phyloP scores from a whole-genome alignment of 1,139 yeast species.

The Candida gigantensis region DNA sequence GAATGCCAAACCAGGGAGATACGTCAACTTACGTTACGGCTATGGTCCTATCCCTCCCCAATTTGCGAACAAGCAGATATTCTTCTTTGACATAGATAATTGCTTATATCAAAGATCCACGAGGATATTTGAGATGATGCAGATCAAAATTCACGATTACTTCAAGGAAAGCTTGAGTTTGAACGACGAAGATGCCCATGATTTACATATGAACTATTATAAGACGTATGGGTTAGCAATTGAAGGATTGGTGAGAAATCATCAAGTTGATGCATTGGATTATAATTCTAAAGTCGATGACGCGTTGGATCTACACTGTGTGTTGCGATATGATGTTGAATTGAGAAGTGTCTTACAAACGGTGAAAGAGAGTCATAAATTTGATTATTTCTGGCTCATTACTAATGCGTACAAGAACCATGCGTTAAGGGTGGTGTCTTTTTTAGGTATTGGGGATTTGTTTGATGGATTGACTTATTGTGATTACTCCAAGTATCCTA shows the following conservation, averaged over 20 bases:
- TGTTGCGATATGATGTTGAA: conserved; percentile 59
- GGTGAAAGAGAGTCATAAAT: conserved; percentile 39
- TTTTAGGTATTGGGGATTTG: conserved; percentile 83
- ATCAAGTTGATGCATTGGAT: conserved; percentile 83
- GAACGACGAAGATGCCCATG: conserved; percentile 72
- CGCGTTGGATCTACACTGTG: conserved; percentile 78
- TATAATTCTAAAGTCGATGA: conserved; percentile 90
- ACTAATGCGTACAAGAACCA: conserved; percentile 94
- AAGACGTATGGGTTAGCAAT: conserved; percentile 88
- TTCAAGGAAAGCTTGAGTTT: conserved; percentile 66
- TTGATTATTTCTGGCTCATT: conserved; percentile 70
- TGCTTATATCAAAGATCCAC: conserved; percentile 78
- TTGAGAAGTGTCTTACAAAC: conserved; percentile 53
- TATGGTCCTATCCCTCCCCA: conserved; percentile 45
- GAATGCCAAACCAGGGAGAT: conserved; percentile 30
- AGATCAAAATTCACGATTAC: conserved; percentile 76
- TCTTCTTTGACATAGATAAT: conserved; percentile 91
- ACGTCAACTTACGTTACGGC: conserved; percentile 44
- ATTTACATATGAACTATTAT: conserved; percentile 73
- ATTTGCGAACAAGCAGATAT: conserved; percentile 46
- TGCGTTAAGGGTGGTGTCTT: conserved; percentile 71
- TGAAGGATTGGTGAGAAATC: conserved; percentile 80
- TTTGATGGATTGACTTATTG: conserved; percentile 94
- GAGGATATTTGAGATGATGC: conserved; percentile 84
- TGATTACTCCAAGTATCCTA: conserved; percentile 68